Conservation (phyloP, 129 eudicot genomes). For the Erigeron canadensis region DNA sequence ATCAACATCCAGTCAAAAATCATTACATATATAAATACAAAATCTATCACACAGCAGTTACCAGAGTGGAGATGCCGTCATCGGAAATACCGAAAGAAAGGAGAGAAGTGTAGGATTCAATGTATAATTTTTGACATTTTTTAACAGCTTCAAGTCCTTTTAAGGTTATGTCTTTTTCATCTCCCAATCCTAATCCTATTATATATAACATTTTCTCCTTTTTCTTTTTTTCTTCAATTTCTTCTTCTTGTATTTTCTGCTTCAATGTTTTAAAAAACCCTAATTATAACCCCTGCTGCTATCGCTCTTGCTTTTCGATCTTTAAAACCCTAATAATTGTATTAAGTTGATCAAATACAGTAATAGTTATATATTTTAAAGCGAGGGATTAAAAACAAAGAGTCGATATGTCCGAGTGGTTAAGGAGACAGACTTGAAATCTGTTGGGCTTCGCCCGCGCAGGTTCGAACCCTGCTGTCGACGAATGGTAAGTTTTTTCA, state of each 20-base stretch:
- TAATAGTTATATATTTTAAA: no score
- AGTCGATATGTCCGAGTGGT: slow-evolving; percentile 99
- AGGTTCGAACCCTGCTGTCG: slow-evolving; percentile 99
- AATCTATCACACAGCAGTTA: background rate
- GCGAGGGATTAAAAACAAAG: no score
- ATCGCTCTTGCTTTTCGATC: no score
- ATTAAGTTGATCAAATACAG: no score
- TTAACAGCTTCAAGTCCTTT: slow-evolving; percentile 83
- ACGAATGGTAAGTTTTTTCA: slow-evolving; percentile 35
- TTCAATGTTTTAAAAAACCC: background rate
- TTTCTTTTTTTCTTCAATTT: background rate
- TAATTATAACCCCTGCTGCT: background rate
- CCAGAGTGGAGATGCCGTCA: slow-evolving; percentile 43
- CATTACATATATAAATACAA: background rate
- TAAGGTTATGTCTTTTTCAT: slow-evolving; percentile 77
- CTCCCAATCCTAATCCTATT: slow-evolving; percentile 85
- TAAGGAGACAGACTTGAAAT: slow-evolving; percentile 99
- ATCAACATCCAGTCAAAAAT: slow-evolving; percentile 1
- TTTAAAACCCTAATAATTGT: no score
- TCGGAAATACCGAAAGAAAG: slow-evolving; percentile 85
- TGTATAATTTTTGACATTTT: slow-evolving; percentile 60
- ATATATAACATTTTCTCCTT: slow-evolving; percentile 57
- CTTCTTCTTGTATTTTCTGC: background rate
- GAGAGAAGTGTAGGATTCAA: slow-evolving; percentile 89
- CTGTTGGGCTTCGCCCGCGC: slow-evolving; percentile 99